A percentile compares a stretch with the other conserved stretches of the same genome.
phyloP scores from a whole-genome alignment of 345 rosid species.

The Brassica carinata region DNA sequence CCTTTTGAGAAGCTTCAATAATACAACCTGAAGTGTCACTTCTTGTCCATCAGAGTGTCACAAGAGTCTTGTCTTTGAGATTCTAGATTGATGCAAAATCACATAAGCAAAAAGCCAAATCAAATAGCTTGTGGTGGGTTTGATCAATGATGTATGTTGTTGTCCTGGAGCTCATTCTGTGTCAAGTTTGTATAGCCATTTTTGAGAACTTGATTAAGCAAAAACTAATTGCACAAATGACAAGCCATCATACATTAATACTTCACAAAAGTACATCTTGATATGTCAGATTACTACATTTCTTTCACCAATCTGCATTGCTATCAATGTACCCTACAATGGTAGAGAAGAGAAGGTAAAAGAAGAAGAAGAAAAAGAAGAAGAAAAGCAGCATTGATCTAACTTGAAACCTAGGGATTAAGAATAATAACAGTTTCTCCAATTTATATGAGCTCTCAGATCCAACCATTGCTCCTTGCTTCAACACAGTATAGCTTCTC shows the following conservation, averaged over 20 bases:
- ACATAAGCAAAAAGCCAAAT: constrained; percentile 43
- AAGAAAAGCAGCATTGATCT: constrained; percentile 15
- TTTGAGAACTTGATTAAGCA: constrained; percentile 9
- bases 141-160: constrained; percentile 16
- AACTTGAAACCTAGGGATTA: constrained; percentile 35
- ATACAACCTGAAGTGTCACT: constrained; percentile 37
- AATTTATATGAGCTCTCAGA: constrained; percentile 22
- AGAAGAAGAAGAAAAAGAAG: not conserved
- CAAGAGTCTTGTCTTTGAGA: constrained; percentile 36
- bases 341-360: not conserved
- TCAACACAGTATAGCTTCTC: constrained; percentile 31
- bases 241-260: constrained; percentile 31
- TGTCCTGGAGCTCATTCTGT: not conserved
- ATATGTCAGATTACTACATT: constrained; percentile 34
- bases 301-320: constrained; percentile 28
- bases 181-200: not conserved
- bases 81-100: constrained; percentile 41
- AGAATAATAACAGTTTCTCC: constrained; percentile 38
- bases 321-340: constrained; percentile 37
- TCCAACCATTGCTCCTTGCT: constrained; percentile 30
- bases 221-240: constrained; percentile 17
- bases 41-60: constrained; percentile 30
- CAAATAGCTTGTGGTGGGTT: constrained; percentile 30
- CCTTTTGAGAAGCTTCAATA: constrained; percentile 31
- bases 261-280: constrained; percentile 41